These are phyloP conservation scores for Grigorovia humatica DNA, from an alignment of 805 yeast species.

Conservation along the genomic window DNA sequence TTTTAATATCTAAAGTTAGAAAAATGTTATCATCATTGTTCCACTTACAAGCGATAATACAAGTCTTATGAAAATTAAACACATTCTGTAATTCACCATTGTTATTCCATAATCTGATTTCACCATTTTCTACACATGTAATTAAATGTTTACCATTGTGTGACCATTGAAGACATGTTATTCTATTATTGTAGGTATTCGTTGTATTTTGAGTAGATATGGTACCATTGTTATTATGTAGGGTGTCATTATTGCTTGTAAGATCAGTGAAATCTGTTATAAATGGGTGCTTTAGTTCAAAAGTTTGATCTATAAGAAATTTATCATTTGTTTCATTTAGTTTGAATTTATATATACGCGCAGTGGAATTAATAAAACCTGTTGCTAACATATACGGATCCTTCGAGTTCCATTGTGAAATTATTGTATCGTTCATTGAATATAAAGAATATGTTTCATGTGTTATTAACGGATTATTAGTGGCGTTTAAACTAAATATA, in stretches of 20 bases:
- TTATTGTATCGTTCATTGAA: conserved; percentile 30
- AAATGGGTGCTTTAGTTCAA: conserved; percentile 29
- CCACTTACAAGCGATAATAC: conserved; percentile 55
- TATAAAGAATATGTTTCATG: conserved; percentile 17
- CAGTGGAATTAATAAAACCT: conserved; percentile 42
- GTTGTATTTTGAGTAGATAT: conserved; percentile 4
- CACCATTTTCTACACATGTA: conserved; percentile 62
- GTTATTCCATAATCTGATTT: conserved; percentile 65
- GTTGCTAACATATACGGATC: conserved; percentile 38
- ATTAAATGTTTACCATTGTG: conserved; percentile 51
- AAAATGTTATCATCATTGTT: conserved; percentile 43
- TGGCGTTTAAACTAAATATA: neutral
- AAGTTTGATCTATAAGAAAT: neutral
- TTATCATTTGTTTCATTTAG: conserved; percentile 7
- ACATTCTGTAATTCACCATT: conserved; percentile 57
- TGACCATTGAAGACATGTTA: conserved; percentile 47
- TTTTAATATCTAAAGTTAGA: conserved; percentile 49
- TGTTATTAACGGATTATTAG: neutral
- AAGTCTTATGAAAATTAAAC: conserved; percentile 41
- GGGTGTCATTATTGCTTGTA: neutral
- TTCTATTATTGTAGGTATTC: conserved; percentile 16
- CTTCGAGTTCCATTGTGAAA: conserved; percentile 49
- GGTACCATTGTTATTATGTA: too few relatives aligned
- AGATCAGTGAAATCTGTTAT: neutral
- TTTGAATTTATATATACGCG: conserved; percentile 33